phyloP scores from a whole-genome alignment of 2,329 filamentous ascomycete species.

The Penicillium sp. region DNA sequence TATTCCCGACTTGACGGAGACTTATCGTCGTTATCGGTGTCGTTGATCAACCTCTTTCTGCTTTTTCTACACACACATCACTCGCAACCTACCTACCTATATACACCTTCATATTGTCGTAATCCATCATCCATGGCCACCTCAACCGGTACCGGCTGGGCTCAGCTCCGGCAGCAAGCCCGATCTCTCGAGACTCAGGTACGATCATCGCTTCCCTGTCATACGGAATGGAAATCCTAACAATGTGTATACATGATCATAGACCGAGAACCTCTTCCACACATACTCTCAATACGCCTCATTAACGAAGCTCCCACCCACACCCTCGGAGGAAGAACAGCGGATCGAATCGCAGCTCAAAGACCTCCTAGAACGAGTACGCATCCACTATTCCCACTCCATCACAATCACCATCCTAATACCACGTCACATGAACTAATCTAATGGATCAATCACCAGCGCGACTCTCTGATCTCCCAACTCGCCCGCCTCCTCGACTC shows the following conservation, averaged over 20 bases:
- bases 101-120: too few species aligned
- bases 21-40: too few species aligned
- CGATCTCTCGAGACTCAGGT: constrained; percentile 84
- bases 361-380: constrained; percentile 59
- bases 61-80: too few species aligned
- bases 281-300: constrained; percentile 85
- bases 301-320: constrained; percentile 67
- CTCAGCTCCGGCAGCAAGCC: constrained; percentile 86
- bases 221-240: too few species aligned
- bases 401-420: too few species aligned
- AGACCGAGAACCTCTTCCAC: constrained; percentile 67
- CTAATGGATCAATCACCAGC: too few species aligned
- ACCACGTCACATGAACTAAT: too few species aligned
- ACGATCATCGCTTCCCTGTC: constrained; percentile 25
- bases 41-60: too few species aligned
- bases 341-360: constrained; percentile 71
- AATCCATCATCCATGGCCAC: constrained; percentile 52
- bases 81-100: too few species aligned
- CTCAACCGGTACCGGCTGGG: constrained; percentile 65
- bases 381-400: too few species aligned
- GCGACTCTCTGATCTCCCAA: constrained; percentile 70
- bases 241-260: too few species aligned
- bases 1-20: too few species aligned
- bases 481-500: constrained; percentile 85
- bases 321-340: constrained; percentile 76